Base-by-base conservation (phyloP, 2,329 filamentous ascomycete species). In the Calonectria pseudoturangicola region DNA sequence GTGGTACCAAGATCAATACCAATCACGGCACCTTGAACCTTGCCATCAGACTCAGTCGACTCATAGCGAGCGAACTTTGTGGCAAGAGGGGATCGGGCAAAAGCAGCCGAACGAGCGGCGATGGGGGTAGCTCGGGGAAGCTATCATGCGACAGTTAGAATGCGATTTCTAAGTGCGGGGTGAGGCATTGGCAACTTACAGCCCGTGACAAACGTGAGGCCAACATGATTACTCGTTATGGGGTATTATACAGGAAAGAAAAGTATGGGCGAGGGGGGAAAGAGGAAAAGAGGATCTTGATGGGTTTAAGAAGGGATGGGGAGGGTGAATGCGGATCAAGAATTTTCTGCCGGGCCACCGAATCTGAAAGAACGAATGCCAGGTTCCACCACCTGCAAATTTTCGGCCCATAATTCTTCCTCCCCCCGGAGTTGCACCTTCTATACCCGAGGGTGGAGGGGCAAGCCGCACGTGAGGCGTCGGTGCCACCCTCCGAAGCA, bases 1-100 rank as follows among this genome's bases (percentile, higher is more conserved):
- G 96, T 98, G 84, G 96, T 98, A 84, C 96, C 96, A 83, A 98
- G 88, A 91, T 98, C 96, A 85, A 98, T 98, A 93, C 97, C 97
- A 83, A 98, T 98, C 86, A 98, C 96, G 83, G 94, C 88, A 84
- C 97, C 97, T 89, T 96, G 95, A 74, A 98, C 95, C 92, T 98
- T 98, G 64, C 84, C 81, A 30, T 79, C 81, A 68, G 83, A 77
- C 68, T 81, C 77, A 79, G 94, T 93, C 48, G 92, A 93, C 86
- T 94, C 93, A 88, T 94, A 95, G 82, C 94, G 90, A 83, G 93
- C 92, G 84, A 96, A 95, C 81, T 92, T 91, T 77, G 94, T 92
- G 78, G 89, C 89, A 81, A 94, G 86, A 77, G 95, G 92, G 81
- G 93, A 91, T 87, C 93, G 92, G 84, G 92, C 86, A 83, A 91